A percentile compares a stretch with the other conserved stretches of the same genome.
Evolutionary conservation across 495 filamentous ascomycete genomes (phyloP).

Genomic region (Lasiosphaeria miniovina): DNA sequence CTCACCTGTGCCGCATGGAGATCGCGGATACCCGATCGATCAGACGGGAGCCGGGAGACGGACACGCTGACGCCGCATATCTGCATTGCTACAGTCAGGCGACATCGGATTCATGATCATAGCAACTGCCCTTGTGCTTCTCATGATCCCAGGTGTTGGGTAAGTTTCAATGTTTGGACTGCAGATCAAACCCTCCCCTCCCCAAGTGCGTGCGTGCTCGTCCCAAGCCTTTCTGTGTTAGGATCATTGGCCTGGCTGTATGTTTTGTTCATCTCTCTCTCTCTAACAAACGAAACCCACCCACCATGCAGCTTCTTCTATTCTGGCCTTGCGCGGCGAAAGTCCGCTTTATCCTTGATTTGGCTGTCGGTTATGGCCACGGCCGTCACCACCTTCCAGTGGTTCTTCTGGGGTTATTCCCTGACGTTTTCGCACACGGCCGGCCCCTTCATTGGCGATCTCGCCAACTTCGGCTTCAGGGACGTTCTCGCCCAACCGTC

Average conservation of each 20-base stretch:
- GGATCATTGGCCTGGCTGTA: too few relatives aligned
- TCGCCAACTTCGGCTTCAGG: conserved; percentile 81
- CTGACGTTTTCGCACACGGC: conserved; percentile 87
- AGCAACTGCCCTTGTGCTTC: conserved; percentile 80
- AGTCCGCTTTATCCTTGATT: conserved; percentile 89
- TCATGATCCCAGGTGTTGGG: conserved; percentile 96
- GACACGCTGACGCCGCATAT: conserved; percentile 10
- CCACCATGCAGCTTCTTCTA: conserved; percentile 76
- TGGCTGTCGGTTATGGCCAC: conserved; percentile 94
- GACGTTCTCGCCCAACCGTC: conserved; percentile 74
- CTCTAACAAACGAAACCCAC: neutral
- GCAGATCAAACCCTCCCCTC: neutral
- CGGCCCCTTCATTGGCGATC: conserved; percentile 75
- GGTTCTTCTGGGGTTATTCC: conserved; percentile 99
- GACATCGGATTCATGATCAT: conserved; percentile 89
- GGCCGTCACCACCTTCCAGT: conserved; percentile 87
- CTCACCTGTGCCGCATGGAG: conserved; percentile 6
- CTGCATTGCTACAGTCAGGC: conserved; percentile 55
- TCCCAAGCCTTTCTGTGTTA: conserved; percentile 6
- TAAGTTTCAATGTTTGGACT: conserved; percentile 22
- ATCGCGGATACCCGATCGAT: too few relatives aligned
- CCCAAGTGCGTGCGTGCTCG: too few relatives aligned
- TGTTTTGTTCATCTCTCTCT: too few relatives aligned
- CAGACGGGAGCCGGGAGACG: neutral
- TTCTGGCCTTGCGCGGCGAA: conserved; percentile 88